These are phyloP conservation scores for Botryotinia globosa DNA, from an alignment of 2,329 filamentous ascomycete species.

Conservation along the genomic window DNA sequence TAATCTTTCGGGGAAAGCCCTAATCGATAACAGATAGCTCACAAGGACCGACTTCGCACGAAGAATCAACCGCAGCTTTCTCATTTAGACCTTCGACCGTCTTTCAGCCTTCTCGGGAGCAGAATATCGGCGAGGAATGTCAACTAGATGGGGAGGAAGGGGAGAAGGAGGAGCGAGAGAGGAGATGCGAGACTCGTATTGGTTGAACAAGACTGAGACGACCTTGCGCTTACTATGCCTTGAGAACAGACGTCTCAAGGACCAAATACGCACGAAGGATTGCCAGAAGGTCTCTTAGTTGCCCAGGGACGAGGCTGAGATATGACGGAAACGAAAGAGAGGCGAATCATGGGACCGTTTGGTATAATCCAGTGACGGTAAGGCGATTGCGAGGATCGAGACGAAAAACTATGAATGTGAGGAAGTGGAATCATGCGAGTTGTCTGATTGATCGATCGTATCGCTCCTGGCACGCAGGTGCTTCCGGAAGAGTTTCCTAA, in stretches of 20 bases:
- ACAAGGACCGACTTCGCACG: not conserved
- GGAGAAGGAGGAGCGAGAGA: not conserved
- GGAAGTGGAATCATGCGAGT: not conserved
- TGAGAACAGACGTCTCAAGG: not conserved
- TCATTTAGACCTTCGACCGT: not conserved
- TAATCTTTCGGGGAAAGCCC: not conserved
- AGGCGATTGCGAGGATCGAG: not conserved
- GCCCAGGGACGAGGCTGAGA: not conserved
- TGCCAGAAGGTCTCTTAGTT: not conserved
- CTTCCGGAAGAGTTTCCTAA: not conserved
- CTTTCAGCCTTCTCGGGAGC: not conserved
- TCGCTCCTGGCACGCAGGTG: rapidly evolving
- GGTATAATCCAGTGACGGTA: not conserved
- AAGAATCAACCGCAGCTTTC: not conserved
- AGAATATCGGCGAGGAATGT: not conserved
- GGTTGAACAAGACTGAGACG: not conserved
- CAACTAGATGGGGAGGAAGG: not conserved
- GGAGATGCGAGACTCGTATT: not conserved
- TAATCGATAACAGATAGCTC: not conserved
- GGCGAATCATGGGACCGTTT: not conserved
- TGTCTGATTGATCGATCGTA: not conserved
- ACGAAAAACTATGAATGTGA: not conserved
- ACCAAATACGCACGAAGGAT: not conserved
- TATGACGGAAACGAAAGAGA: not conserved
- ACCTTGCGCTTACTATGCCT: not conserved